Conservation (phyloP, 176 grass and related monocot genomes). For the Cenchrus purpureus region DNA sequence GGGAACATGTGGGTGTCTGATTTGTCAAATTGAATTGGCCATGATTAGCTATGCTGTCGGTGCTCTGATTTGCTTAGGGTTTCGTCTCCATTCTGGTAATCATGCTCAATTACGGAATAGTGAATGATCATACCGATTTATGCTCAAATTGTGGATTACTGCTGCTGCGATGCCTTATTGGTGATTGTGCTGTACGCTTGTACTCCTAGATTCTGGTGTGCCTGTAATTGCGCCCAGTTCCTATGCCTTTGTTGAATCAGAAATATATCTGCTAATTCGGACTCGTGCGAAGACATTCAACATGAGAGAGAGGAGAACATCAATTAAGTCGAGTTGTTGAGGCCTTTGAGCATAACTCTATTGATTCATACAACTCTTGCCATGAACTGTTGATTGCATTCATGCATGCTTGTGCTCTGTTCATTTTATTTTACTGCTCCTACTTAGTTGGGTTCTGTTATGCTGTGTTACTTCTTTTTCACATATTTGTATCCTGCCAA, state of each 20-base stretch:
- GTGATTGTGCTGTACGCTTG: no score
- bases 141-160: neutral
- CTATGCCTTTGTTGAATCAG: neutral
- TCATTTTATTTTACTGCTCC: neutral
- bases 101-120: neutral
- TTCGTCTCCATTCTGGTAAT: neutral
- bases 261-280: neutral
- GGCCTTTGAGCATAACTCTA: neutral
- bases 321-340: neutral
- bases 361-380: neutral
- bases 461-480: neutral
- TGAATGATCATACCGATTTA: neutral
- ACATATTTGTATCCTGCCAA: neutral
- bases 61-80: constrained; percentile 9
- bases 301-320: neutral
- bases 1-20: neutral
- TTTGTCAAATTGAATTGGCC: neutral
- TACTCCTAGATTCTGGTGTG: no score
- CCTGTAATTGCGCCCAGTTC: neutral
- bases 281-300: neutral
- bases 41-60: neutral
- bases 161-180: neutral
- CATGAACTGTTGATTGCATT: neutral
- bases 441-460: neutral
- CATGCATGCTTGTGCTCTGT: neutral